phyloP scores from a whole-genome alignment of 1,284 basidiomycete genomes.

The Ganoderma sinense region DNA sequence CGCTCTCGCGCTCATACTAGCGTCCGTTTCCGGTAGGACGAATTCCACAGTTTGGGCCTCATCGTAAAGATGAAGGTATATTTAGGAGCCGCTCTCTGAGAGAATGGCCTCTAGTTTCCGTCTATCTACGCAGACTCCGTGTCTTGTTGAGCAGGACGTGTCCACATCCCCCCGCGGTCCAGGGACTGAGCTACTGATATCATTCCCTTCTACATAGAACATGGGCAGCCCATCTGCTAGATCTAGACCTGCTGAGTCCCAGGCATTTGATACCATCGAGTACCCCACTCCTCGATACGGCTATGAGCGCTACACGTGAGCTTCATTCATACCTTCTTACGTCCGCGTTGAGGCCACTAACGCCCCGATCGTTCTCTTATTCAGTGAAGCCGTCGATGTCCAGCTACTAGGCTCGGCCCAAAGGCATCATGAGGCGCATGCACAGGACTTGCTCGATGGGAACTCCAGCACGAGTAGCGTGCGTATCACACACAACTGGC shows the following conservation, averaged over 20 bases:
- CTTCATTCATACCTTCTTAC: not conserved
- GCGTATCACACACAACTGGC: constrained; percentile 1
- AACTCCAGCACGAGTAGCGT: not conserved
- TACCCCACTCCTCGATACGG: constrained; percentile 14
- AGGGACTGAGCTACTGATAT: not conserved
- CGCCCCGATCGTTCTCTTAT: constrained; percentile 6
- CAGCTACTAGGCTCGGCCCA: constrained; percentile 7
- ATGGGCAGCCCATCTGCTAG: not conserved
- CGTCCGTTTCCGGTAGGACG: constrained; percentile 16
- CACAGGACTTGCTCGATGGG: not conserved
- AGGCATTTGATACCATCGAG: not conserved
- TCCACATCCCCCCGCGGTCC: not conserved
- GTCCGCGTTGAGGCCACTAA: not conserved
- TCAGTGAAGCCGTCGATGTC: constrained; percentile 8
- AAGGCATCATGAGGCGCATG: not conserved
- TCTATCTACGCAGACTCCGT: not conserved
- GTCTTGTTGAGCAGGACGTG: constrained; percentile 13
- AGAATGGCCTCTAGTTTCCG: not conserved
- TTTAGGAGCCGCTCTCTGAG: constrained; percentile 7
- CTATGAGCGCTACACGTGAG: constrained; percentile 9
- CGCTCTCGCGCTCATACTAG: constrained; percentile 3
- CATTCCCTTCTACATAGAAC: not conserved
- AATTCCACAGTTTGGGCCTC: constrained; percentile 7
- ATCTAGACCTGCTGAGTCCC: not conserved
- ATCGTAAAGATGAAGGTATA: not conserved